Base-by-base conservation (phyloP, 768 basidiomycete genomes). In the Boletus coccyginus region DNA sequence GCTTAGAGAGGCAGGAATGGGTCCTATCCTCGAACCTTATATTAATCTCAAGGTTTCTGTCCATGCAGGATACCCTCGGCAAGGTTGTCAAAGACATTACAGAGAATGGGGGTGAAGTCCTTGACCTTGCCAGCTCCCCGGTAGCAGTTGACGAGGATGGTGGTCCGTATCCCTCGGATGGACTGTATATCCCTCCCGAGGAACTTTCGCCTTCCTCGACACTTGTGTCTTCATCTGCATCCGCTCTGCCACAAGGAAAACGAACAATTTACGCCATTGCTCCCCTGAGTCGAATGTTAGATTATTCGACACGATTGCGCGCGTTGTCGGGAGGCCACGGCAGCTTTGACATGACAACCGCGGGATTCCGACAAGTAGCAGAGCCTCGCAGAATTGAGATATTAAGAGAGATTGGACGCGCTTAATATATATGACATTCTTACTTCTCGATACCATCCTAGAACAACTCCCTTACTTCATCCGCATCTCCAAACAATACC, bases 311-410 rank as follows among this genome's bases (percentile, higher is more conserved):
- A 45, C 79, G 90, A 16, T 70, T 94, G 49, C 86, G 92, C 17
- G 87, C 92, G 1, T 70, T 94, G 38, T 88, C 90, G 2, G 92
- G 89, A 46, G 92, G 92, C 5, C 84, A 91, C 66, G 92, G 91
- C 13, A 66, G 77, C 17, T 93, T 94, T 62, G 90, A 94, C 65
- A 88, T 90, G 85, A 73, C 74, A 32, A 81, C 80, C 46, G 88
- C 84, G n/a, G 92, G 91, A 16, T 94, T 93, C 73, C 81, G 77
- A 64, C 71, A 77, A 55, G 91, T 93, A 2, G 77, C 81, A 21
- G 77, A 83, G 48, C 62, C 75, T 33, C 79, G 91, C 56, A 84
- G 79, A 68, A 47, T 80, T 50, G 90, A 92, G 63, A 92, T 94
- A 56, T 70, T 94, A 54, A 78, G 76, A 59, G 92, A 93, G 68